Conservation (phyloP, 768 basidiomycete species). For the Mycena galericulata region DNA sequence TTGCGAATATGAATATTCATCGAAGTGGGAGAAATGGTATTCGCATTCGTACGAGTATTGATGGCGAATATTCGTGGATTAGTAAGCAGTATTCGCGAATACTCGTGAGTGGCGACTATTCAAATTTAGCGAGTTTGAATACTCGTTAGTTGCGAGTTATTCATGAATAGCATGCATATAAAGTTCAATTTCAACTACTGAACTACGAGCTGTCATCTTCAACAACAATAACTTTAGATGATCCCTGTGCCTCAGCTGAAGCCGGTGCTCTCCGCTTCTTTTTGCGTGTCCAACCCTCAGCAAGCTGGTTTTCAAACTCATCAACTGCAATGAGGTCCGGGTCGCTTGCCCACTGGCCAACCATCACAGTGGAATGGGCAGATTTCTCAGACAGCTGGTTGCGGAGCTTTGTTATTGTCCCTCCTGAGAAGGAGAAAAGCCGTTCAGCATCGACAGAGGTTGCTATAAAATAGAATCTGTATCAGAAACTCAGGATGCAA, state of each 20-base stretch:
- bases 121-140: slow-evolving; percentile 8
- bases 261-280: slow-evolving; percentile 2
- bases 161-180: not conserved
- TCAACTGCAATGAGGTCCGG: slow-evolving; percentile 2
- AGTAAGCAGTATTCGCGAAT: slow-evolving; percentile 11
- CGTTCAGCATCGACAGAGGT: not conserved
- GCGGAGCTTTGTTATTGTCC: not conserved
- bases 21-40: not conserved
- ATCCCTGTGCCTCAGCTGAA: slow-evolving; percentile 8
- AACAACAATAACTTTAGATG: slow-evolving; percentile 9
- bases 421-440: slow-evolving; percentile 2
- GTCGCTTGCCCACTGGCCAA: not conserved
- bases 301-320: slow-evolving; percentile 2
- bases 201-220: slow-evolving; percentile 2
- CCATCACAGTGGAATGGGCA: not conserved
- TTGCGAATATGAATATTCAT: no score
- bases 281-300: slow-evolving; percentile 7
- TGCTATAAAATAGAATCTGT: not conserved
- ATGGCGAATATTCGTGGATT: slow-evolving; percentile 4
- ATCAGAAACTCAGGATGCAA: not conserved
- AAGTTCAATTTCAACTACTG: not conserved
- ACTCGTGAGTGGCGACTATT: slow-evolving; percentile 11
- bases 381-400: not conserved
- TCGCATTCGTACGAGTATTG: not conserved
- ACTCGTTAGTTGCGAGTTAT: not conserved